Base-by-base conservation (phyloP, 805 yeast genomes). In the Zygosaccharomyces lentus region DNA sequence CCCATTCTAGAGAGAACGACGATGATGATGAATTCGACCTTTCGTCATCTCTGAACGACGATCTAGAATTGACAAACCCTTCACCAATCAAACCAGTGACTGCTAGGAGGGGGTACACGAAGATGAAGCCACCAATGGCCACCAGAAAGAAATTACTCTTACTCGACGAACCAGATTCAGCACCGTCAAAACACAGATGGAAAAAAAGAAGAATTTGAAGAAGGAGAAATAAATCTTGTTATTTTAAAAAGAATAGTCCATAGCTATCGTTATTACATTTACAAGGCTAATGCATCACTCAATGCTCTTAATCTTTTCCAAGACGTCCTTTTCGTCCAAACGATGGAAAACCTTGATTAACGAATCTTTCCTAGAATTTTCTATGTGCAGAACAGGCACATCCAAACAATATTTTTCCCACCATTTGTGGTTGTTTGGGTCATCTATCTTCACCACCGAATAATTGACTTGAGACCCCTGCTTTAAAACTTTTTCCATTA, bases 331-430 rank as follows among this genome's bases (percentile, higher is more conserved):
- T 37, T 74, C 72, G 45, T 80, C 68, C 46, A 85, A 73, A 45
- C 78, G 72, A 64, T 85, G 91, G 84, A 84, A 83, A 58, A 81
- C 78, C 55, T 79, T 81, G 4, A 75, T 72, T 2, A 81, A 74
- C 37, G 74, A 70, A 27, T 57, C 66, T 42, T 73, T 75, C 6
- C 60, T 63, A 5, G 39, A 67, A 47, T 80, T 69, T 54, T 81
- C 82, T 7, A 85, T 70, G 59, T 85, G 90, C 34, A 85, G 58
- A 0, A 85, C 95, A 0, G 95, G 95, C 5, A 85, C 83, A 58
- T 85, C 95, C 59, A 80, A 84, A 54, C 89, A 79, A 54, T 84
- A 85, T 49, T 73, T 71, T 42, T 83, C 86, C 73, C 81, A 83
- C 82, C 87, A 84, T 39, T 72, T 68, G 39, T 75, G 68, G 56